These are phyloP conservation scores for Kewa caespitosa DNA, from an alignment of 179 eudicot species.

Conservation along the genomic window DNA sequence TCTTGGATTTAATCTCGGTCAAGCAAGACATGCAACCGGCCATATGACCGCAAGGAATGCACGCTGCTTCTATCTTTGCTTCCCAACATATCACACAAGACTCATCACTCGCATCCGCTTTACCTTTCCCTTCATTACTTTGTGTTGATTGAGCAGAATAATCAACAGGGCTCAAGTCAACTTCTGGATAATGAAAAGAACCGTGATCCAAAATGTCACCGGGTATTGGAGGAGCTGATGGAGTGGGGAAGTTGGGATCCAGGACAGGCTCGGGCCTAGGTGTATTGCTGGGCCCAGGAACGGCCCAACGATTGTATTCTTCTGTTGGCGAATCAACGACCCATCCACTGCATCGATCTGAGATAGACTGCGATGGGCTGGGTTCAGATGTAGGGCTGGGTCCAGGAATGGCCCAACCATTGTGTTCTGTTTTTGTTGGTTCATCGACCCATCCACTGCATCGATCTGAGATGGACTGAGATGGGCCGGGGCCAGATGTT, in stretches of 20 bases:
- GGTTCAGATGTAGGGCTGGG: slow-evolving; percentile 26
- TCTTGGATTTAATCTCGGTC: slow-evolving; percentile 62
- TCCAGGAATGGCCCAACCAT: slow-evolving; percentile 37
- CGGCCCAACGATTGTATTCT: slow-evolving; percentile 38
- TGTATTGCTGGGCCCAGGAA: slow-evolving; percentile 18
- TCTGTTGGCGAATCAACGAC: slow-evolving; percentile 28
- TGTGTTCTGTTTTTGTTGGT: slow-evolving; percentile 25
- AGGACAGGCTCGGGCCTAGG: slow-evolving; percentile 12
- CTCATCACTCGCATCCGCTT: slow-evolving; percentile 28
- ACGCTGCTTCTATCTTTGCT: slow-evolving; percentile 85
- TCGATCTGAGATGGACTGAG: slow-evolving; percentile 34
- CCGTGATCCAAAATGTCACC: slow-evolving; percentile 33
- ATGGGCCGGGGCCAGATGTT: slow-evolving; percentile 29
- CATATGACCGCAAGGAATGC: slow-evolving; percentile 98
- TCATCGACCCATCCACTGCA: slow-evolving; percentile 39
- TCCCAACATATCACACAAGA: slow-evolving; percentile 87
- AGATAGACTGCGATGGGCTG: slow-evolving; percentile 21
- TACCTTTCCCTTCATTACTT: slow-evolving; percentile 26
- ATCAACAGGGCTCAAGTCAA: slow-evolving; percentile 47
- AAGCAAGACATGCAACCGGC: slow-evolving; percentile 96
- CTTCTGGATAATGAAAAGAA: slow-evolving; percentile 65
- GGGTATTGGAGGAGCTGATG: slow-evolving; percentile 61
- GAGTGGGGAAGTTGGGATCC: slow-evolving; percentile 32
- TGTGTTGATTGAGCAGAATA: slow-evolving; percentile 21
- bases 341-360: slow-evolving; percentile 42